phyloP scores from a whole-genome alignment of 2,329 filamentous ascomycete genomes.

The Ceratocystis diversiconidia region DNA sequence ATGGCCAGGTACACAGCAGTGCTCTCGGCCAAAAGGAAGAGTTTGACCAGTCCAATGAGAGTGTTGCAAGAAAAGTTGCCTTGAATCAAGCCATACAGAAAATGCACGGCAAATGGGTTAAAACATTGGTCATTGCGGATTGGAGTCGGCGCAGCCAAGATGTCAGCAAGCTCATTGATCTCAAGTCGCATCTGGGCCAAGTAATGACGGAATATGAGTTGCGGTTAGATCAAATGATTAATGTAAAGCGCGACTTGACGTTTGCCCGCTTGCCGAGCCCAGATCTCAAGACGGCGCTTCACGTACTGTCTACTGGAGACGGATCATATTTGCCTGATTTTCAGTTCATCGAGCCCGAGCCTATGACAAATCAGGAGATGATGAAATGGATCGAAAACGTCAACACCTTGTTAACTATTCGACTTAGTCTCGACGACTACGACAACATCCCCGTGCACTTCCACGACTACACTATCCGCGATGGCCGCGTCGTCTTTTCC shows the following conservation, averaged over 20 bases:
- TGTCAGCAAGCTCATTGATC: slow-evolving; percentile 77
- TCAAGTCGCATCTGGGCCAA: slow-evolving; percentile 58
- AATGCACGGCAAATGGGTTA: slow-evolving; percentile 78
- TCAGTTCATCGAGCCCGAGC: slow-evolving; percentile 60
- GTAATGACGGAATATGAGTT: slow-evolving; percentile 46
- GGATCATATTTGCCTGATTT: slow-evolving; percentile 69
- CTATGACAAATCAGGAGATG: slow-evolving; percentile 56
- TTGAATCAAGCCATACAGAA: slow-evolving; percentile 67
- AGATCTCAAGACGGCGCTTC: slow-evolving; percentile 77
- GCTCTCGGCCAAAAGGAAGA: slow-evolving; percentile 20
- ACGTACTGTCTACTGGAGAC: slow-evolving; percentile 66
- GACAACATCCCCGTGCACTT: slow-evolving; percentile 64
- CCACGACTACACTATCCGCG: slow-evolving; percentile 59
- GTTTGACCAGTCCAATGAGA: slow-evolving; percentile 45
- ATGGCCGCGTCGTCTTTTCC: slow-evolving; percentile 80
- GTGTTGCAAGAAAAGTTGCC: slow-evolving; percentile 59
- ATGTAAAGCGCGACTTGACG: slow-evolving; percentile 59
- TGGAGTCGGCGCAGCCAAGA: slow-evolving; percentile 72
- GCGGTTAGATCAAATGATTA: slow-evolving; percentile 48
- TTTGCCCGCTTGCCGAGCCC: slow-evolving; percentile 71
- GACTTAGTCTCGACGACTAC: slow-evolving; percentile 72
- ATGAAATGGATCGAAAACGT: slow-evolving; percentile 64
- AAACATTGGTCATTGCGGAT: slow-evolving; percentile 75
- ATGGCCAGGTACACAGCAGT: slow-evolving; percentile 32
- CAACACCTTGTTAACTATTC: slow-evolving; percentile 67